Conservation (phyloP, 2,329 filamentous ascomycete species). For the Trichoderma cornu-damae region DNA sequence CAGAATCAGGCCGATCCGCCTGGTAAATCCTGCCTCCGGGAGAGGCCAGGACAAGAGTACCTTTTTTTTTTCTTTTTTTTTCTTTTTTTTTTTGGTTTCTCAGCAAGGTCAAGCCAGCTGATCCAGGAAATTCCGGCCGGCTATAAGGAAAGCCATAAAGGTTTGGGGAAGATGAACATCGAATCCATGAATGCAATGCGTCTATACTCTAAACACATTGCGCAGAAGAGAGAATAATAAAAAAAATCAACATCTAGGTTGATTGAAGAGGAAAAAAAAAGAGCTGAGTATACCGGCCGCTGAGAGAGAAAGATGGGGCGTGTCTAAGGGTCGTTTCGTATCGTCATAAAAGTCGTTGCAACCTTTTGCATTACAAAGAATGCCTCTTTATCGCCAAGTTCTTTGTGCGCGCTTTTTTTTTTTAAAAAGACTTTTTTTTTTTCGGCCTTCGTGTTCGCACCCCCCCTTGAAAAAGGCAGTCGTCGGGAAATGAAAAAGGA, state of each 20-base stretch:
- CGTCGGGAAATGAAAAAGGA: constrained; percentile 5
- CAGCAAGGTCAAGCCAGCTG: not conserved
- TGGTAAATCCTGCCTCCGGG: not conserved
- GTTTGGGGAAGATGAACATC: not conserved
- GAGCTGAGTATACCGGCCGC: not conserved
- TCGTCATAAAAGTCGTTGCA: constrained; percentile 27
- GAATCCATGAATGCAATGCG: constrained; percentile 5
- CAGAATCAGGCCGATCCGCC: not conserved
- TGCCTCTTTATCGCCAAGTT: constrained; percentile 3
- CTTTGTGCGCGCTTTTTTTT: constrained; percentile 10
- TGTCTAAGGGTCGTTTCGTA: constrained; percentile 23
- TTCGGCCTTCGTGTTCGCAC: constrained; percentile 2
- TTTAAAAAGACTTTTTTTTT: constrained; percentile 17
- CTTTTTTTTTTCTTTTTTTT: no score
- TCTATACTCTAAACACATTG: constrained; percentile 5
- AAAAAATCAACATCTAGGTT: constrained; percentile 1
- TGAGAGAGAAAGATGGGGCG: constrained; percentile 5
- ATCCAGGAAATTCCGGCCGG: not conserved
- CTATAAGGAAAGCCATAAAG: not conserved
- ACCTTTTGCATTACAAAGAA: constrained; percentile 18
- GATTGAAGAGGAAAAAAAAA: constrained; percentile 3
- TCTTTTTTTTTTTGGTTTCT: no score
- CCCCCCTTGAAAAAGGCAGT: constrained; percentile 12
- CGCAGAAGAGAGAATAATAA: not conserved
- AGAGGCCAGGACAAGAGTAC: not conserved